Base-by-base conservation (phyloP, 805 yeast species). In the Candida nanaspora region DNA sequence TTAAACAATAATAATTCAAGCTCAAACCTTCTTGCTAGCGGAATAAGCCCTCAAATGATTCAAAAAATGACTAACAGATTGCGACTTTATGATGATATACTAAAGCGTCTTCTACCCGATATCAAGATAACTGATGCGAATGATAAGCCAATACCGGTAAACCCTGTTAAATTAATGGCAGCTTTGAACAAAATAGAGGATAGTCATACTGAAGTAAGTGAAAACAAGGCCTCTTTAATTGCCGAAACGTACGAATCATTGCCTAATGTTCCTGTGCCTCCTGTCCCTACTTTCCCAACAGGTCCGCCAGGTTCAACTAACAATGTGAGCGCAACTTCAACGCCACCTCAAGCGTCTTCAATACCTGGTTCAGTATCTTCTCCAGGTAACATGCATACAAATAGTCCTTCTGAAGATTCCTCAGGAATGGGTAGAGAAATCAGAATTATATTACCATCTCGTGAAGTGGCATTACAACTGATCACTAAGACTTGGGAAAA, bases 401-500 rank as follows among this genome's bases (percentile, higher is more conserved):
- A 36, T 36, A 28, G 38, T 14, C 33, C 38, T 2, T 27, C 33
- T 13, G 60, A 52, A 38, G 58, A 62, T 9, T 60, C 59, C 27
- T 59, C 59, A 21, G 69, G 65, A 48, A 44, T 58, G 44, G 66
- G 69, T 21, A 59, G 66, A 40, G 88, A 80, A 50, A 70, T 83
- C 47, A 78, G 71, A 46, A 71, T 82, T 45, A 76, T 83, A 8
- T 62, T 88, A 29, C 96, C 96, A 0, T 76, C 89, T 1, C 80
- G 83, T 52, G 80, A 78, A 27, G 72, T 74, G 21, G 91, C 95
- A 0, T 59, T 85, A 29, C 76, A 76, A 48, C 68, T 87, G 45
- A 79, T 88, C 19, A 76, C 78, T 44, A 76, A 81, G 35, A 82
- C 89, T 1, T 88, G 95, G 94, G 77, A 80, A 46, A 78, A 81